Percentiles rank a stretch among this genome's conserved stretches.
These are phyloP conservation scores for Trametes meyenii DNA, from an alignment of 768 basidiomycete genomes.

Conservation along the genomic window DNA sequence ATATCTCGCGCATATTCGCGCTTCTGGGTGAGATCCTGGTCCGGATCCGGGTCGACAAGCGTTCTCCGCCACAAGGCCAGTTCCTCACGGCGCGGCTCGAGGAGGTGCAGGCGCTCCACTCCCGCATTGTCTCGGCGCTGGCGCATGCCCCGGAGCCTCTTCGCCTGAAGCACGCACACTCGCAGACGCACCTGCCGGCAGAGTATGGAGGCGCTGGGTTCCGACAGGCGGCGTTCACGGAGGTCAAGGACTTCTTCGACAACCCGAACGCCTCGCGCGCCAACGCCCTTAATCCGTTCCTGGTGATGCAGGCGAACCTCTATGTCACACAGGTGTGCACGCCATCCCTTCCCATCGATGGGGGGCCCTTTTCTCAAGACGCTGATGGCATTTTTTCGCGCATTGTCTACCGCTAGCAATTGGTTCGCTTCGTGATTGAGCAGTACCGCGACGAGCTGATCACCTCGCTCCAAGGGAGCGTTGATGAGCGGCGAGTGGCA, in stretches of 20 bases:
- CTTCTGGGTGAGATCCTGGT: slow-evolving; percentile 85
- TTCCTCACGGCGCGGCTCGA: slow-evolving; percentile 84
- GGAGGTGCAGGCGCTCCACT: slow-evolving; percentile 81
- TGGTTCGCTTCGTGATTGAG: slow-evolving; percentile 89
- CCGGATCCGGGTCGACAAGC: slow-evolving; percentile 84
- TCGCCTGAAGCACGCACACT: slow-evolving; percentile 60
- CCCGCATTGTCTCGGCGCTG: slow-evolving; percentile 73
- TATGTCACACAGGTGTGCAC: slow-evolving; percentile 85
- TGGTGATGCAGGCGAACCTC: slow-evolving; percentile 91
- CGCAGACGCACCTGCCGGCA: slow-evolving; percentile 51
- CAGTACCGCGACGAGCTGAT: slow-evolving; percentile 90
- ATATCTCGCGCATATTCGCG: slow-evolving; percentile 83
- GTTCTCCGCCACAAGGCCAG: slow-evolving; percentile 82
- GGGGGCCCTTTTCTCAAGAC: not conserved
- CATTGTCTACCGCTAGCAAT: slow-evolving; percentile 58
- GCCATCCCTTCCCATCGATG: not conserved
- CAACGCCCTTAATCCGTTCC: slow-evolving; percentile 85
- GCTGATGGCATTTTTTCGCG: slow-evolving; percentile 7
- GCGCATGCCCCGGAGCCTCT: slow-evolving; percentile 77
- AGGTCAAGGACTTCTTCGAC: slow-evolving; percentile 90
- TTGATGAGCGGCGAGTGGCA: slow-evolving; percentile 66
- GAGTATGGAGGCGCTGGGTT: slow-evolving; percentile 75
- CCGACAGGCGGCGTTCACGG: slow-evolving; percentile 81
- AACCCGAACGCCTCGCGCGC: slow-evolving; percentile 86
- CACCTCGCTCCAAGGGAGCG: slow-evolving; percentile 61